Evolutionary conservation across 805 yeast species (phyloP), one percentile per base, ranked within the genome.

Genomic region (Hyphopichia homilentoma): DNA sequence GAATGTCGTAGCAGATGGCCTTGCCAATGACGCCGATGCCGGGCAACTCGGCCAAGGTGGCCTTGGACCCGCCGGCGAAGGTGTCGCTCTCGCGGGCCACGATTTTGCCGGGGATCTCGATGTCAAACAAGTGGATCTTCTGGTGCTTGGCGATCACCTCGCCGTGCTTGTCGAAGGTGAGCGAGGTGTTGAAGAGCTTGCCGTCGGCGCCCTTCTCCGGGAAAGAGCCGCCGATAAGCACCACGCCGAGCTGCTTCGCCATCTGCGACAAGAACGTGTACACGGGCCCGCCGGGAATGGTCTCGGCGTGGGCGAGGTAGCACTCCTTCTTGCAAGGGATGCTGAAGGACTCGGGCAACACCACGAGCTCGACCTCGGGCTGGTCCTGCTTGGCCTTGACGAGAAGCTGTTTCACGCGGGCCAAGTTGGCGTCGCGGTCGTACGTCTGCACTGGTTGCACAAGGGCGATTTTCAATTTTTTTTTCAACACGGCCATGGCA

Each of bases 81-180:
- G 85, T 75, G 17, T 68, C 69, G 28, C 86, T 79, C 55, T 87
- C 96, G 51, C 79, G 75, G 65, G 88, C 88, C 12, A 84, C 73
- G 54, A 88, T 85, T 36, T 85, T 85, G 27, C 82, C 81, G 2
- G 95, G 95, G 33, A 86, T 86, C 46, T 84, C 89, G 38, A 86
- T 84, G 52, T 87, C 22, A 21, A 21, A 21, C 97, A 51, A 89
- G 89, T 38, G 89, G 57, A 52, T 89, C 97, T 4, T 78, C 86
- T 52, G 89, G 89, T 45, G 96, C 47, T 77, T 81, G 27, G 84
- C 95, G 32, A 87, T 73, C 35, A 86, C 61, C 20, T 75, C 66
- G 4, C 96, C 96, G 2, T 51, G 27, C 3, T 76, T 77, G 39
- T 75, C 59, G 52, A 83, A 86, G 5, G 88, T 54, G 36, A 57